Conservation (phyloP, 2,329 filamentous ascomycete genomes). For the Nigrospora oryzae region DNA sequence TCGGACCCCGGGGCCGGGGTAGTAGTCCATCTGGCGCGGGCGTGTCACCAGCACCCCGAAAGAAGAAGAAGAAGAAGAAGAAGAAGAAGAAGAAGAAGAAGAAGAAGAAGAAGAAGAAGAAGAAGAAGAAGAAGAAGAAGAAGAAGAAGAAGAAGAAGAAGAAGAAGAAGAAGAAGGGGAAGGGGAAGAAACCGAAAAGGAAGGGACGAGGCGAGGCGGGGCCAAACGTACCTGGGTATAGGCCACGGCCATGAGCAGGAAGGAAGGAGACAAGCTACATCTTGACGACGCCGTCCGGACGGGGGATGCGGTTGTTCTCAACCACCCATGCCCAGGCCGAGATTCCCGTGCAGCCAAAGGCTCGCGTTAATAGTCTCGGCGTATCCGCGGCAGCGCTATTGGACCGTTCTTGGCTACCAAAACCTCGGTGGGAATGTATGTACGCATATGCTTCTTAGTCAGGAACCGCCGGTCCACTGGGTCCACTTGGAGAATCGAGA, state of each 20-base stretch:
- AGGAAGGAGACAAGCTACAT: slow-evolving; percentile 3
- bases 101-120: too few species aligned
- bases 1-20: neutral
- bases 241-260: neutral
- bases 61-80: too few species aligned
- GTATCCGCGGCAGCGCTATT: neutral
- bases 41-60: neutral
- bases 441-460: neutral
- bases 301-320: neutral
- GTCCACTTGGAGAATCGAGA: neutral
- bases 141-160: too few species aligned
- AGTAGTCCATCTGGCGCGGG: neutral
- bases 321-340: neutral
- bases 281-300: neutral
- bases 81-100: too few species aligned
- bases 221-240: slow-evolving; percentile 3
- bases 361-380: neutral
- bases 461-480: neutral
- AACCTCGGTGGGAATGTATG: neutral
- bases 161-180: too few species aligned
- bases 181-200: too few species aligned
- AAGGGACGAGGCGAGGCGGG: too few species aligned
- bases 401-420: neutral
- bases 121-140: too few species aligned
- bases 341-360: neutral